Evolutionary conservation across 129 eudicot genomes (phyloP).

Genomic region (Artemisia argyi): DNA sequence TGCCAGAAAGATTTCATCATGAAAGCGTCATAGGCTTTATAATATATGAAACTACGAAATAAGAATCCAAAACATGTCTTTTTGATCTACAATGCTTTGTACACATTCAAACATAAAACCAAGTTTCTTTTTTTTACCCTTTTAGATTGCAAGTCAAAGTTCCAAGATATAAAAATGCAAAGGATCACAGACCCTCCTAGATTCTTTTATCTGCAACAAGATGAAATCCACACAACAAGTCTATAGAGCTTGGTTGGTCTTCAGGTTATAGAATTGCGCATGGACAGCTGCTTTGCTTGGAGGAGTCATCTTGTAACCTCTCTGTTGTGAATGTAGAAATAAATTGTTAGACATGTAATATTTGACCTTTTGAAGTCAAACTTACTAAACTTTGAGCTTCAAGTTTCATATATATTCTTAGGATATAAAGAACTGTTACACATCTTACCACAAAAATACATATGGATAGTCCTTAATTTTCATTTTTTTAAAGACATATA

Average conservation of each 20-base stretch:
- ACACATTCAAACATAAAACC: conserved; percentile 27
- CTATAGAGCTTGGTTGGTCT: conserved; percentile 19
- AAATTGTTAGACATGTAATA: conserved; percentile 1
- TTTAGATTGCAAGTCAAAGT: conserved; percentile 30
- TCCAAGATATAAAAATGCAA: conserved; percentile 24
- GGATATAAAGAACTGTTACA: not conserved
- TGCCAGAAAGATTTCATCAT: not conserved
- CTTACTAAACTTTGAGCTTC: conserved; percentile 1
- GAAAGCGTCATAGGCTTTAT: not conserved
- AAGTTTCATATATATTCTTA: not conserved
- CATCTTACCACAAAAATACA: not conserved
- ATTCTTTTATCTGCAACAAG: conserved; percentile 12
- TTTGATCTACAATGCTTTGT: conserved; percentile 28
- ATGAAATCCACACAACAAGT: conserved; percentile 17
- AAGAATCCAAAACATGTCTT: not conserved
- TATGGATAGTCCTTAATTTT: not conserved
- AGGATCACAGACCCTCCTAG: conserved; percentile 17
- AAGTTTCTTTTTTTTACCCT: conserved; percentile 10
- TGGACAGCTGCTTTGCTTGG: conserved; percentile 53
- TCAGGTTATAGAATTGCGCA: conserved; percentile 50
- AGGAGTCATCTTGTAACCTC: conserved; percentile 47
- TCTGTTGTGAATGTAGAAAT: conserved; percentile 34
- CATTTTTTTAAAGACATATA: not conserved
- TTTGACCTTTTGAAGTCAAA: conserved; percentile 14
- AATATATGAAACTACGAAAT: not conserved